Conservation (phyloP, 1,139 yeast genomes). For the Lodderomyces theae region DNA sequence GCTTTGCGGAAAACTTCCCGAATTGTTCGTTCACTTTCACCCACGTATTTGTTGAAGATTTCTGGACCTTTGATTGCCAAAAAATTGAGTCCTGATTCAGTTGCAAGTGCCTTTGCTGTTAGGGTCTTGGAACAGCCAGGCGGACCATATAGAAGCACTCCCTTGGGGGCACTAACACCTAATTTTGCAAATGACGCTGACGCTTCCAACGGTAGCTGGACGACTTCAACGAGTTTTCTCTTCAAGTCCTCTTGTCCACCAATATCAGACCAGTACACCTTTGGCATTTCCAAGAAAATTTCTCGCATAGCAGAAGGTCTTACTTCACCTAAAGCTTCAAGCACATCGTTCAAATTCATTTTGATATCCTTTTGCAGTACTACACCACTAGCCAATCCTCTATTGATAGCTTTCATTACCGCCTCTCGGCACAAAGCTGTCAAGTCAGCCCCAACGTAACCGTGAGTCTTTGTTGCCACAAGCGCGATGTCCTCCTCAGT, state of each 20-base stretch:
- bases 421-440: constrained; percentile 86
- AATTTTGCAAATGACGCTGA: constrained; percentile 69
- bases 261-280: constrained; percentile 89
- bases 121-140: constrained; percentile 96
- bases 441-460: constrained; percentile 78
- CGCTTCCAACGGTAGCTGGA: constrained; percentile 86
- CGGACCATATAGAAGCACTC: constrained; percentile 87
- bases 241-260: constrained; percentile 92
- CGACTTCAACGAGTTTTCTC: constrained; percentile 78
- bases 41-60: constrained; percentile 88
- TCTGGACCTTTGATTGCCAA: constrained; percentile 96
- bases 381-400: constrained; percentile 38
- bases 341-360: constrained; percentile 51
- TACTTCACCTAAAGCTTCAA: constrained; percentile 67
- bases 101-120: constrained; percentile 92
- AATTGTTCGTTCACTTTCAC: constrained; percentile 87
- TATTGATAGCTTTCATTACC: constrained; percentile 76
- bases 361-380: constrained; percentile 26
- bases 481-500: constrained; percentile 48
- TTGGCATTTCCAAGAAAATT: constrained; percentile 89
- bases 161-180: constrained; percentile 90
- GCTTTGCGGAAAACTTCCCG: constrained; percentile 90
- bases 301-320: constrained; percentile 98
- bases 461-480: constrained; percentile 64
- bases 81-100: constrained; percentile 90